Conservation (phyloP, 441 rosid species). For the Isatis lusitanica region DNA sequence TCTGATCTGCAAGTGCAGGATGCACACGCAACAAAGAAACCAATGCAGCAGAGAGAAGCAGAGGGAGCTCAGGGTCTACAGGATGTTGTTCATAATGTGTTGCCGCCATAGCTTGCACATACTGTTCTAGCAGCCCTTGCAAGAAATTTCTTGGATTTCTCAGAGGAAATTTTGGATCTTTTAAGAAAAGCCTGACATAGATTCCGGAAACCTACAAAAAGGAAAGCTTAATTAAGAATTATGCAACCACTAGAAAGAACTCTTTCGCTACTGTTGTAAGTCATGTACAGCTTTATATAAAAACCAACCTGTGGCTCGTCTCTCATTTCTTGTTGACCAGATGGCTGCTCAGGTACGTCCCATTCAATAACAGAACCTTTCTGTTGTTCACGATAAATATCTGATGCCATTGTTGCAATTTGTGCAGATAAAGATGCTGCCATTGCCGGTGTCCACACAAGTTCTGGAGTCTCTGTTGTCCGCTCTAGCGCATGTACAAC, state of each 20-base stretch:
- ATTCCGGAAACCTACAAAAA: conserved; percentile 91
- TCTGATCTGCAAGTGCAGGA: conserved; percentile 98
- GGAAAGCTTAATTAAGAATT: conserved; percentile 14
- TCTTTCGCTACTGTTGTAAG: conserved; percentile 3
- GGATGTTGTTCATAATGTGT: conserved; percentile 83
- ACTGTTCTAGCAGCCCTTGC: conserved; percentile 98
- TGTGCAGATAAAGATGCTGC: conserved; percentile 98
- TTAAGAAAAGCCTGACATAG: conserved; percentile 87
- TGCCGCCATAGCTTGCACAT: conserved; percentile 92
- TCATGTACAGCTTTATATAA: neutral
- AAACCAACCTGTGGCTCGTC: conserved; percentile 91
- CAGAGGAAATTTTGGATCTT: conserved; percentile 98
- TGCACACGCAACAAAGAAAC: conserved; percentile 97
- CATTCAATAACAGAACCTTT: conserved; percentile 92
- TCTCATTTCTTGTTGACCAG: conserved; percentile 91
- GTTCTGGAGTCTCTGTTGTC: conserved; percentile 98
- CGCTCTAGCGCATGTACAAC: conserved; percentile 92
- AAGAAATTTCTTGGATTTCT: conserved; percentile 96
- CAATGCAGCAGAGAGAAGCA: conserved; percentile 97
- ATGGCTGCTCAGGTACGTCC: conserved; percentile 98
- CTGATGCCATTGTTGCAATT: conserved; percentile 93
- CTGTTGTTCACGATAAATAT: conserved; percentile 88
- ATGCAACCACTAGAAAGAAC: conserved; percentile 7
- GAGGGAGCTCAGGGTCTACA: conserved; percentile 91
- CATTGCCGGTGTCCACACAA: conserved; percentile 99